Evolutionary conservation across 495 filamentous ascomycete genomes (phyloP).

Genomic region (Astrothelium subdiscretum): DNA sequence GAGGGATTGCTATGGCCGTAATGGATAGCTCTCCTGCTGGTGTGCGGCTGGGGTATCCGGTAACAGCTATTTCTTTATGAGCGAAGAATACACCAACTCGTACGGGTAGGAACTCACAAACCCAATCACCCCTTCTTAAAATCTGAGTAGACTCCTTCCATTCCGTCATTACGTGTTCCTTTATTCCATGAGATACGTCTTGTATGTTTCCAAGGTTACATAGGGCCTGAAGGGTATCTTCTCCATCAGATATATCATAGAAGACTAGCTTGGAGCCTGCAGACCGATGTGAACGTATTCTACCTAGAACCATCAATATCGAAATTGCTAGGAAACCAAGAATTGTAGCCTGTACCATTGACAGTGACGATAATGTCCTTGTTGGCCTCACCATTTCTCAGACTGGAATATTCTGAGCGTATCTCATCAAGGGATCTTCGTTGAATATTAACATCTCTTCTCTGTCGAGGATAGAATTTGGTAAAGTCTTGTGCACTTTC

Average conservation of each 20-base stretch:
- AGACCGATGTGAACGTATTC: conserved; percentile 47
- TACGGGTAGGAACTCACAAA: conserved; percentile 43
- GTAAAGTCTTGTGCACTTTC: conserved; percentile 30
- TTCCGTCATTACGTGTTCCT: conserved; percentile 24
- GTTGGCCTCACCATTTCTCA: conserved; percentile 7
- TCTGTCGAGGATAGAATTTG: conserved; percentile 40
- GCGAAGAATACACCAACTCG: conserved; percentile 6
- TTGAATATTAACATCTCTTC: conserved; percentile 10
- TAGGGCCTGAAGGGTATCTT: conserved; percentile 55
- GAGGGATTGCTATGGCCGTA: conserved; percentile 50
- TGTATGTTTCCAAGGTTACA: conserved; percentile 50
- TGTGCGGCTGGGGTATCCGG: conserved; percentile 61
- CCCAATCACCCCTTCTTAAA: conserved; percentile 62
- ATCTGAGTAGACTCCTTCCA: conserved; percentile 50
- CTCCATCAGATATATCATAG: conserved; percentile 62
- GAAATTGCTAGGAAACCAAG: conserved; percentile 12
- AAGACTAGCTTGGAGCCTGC: conserved; percentile 69
- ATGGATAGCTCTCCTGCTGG: conserved; percentile 67
- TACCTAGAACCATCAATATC: conserved; percentile 39
- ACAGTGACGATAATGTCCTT: conserved; percentile 6
- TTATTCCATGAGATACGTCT: conserved; percentile 8
- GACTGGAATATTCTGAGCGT: conserved; percentile 2
- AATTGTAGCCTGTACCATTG: conserved; percentile 4
- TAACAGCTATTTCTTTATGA: conserved; percentile 29
- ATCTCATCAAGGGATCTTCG: conserved; percentile 7